Base-by-base conservation (phyloP, 805 yeast genomes). In the Zygoascus bituminiphila region DNA sequence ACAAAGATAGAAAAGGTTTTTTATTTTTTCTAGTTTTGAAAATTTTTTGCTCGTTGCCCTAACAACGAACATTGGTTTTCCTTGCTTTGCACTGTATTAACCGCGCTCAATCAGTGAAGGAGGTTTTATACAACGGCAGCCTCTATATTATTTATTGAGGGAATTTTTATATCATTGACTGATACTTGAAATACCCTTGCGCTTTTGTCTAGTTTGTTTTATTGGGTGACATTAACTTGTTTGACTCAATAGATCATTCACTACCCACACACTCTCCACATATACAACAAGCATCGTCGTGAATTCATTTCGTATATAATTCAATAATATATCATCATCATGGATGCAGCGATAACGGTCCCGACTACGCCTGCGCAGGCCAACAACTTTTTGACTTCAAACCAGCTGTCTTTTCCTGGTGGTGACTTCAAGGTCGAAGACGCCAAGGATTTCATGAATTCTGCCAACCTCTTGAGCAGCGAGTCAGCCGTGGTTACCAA, bases 281-380 rank as follows among this genome's bases (percentile, higher is more conserved):
- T 36, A 10, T 12, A 10, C 3, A 39, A 26, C 42, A 6, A 23
- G 24, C 25, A 39, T 12, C 29, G 15, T 39, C 29, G n/a, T n/a
- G n/a, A n/a, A n/a, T n/a, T n/a, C n/a, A 36, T 15, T 42, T 19
- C 19, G 38, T 40, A 22, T 20, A 17, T 23, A 25, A 45, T 46
- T 45, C 43, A 50, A 45, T 42, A 42, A 37, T 15, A 42, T 24
- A n/a, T 14, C 33, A 15, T 12, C 41, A 57, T 22, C 22, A 82
- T 83, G 88, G 88, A 83, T 61, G 79, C 88, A 42, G 39, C 39
- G 10, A 72, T 83, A 52, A 79, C 82, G 54, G 74, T 82, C 52
- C 91, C 91, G 52, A 81, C 84, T 19, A 83, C 85, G 17, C 87
- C 89, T 10, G 85, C 84, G 5, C 78, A 79, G 60, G 91, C 91